Conservation (phyloP, 345 rosid genomes). For the Mangifera indica region DNA sequence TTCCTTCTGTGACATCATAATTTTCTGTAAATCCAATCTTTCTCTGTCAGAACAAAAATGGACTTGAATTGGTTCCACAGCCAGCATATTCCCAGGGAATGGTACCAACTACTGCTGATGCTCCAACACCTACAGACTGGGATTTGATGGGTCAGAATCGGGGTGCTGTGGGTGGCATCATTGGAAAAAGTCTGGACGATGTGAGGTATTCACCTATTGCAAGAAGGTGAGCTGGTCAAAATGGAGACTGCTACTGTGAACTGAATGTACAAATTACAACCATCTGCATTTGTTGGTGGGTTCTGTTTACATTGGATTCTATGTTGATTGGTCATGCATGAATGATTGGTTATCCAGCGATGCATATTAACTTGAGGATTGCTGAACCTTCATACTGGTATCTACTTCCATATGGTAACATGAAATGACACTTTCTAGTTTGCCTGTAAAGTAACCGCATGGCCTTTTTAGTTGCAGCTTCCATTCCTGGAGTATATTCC, state of each 20-base stretch:
- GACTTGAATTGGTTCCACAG: constrained; percentile 62
- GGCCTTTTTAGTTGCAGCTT: background rate
- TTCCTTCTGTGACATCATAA: constrained; percentile 6
- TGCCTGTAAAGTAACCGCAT: background rate
- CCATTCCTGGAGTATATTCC: background rate
- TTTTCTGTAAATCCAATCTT: constrained; percentile 28
- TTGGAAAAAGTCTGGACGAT: constrained; percentile 55
- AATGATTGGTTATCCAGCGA: background rate
- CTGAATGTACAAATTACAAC: constrained; percentile 60
- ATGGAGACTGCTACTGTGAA: constrained; percentile 53
- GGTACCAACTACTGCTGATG: constrained; percentile 40
- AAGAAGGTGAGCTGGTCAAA: constrained; percentile 78
- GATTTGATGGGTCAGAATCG: constrained; percentile 50
- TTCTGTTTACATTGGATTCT: constrained; percentile 46
- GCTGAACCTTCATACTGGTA: constrained; percentile 13
- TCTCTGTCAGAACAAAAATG: constrained; percentile 53
- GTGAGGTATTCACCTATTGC: constrained; percentile 70
- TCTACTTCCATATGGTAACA: background rate
- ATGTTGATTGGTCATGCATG: constrained; percentile 32
- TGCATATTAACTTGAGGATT: constrained; percentile 12
- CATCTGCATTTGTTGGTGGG: constrained; percentile 61
- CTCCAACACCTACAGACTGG: constrained; percentile 48
- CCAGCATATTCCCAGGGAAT: constrained; percentile 51
- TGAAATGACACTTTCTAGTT: background rate
- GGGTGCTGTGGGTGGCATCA: constrained; percentile 45